Percentiles rank a stretch among this genome's conserved stretches.
phyloP scores from a whole-genome alignment of 495 filamentous ascomycete genomes.

The Podospora didyma region DNA sequence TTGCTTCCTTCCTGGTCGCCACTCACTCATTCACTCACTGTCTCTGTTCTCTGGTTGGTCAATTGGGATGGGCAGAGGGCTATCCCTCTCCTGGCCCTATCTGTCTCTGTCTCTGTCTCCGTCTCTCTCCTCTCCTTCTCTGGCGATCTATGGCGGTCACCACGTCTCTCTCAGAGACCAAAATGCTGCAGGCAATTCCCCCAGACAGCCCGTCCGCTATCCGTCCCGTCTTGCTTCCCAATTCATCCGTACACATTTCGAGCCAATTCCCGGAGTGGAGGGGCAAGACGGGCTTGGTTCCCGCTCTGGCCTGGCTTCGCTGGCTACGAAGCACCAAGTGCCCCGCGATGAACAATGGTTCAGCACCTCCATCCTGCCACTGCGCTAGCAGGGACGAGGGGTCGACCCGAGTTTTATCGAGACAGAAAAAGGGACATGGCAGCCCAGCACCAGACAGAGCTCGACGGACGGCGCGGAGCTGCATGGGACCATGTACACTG shows the following conservation, averaged over 20 bases:
- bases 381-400: neutral
- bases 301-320: neutral
- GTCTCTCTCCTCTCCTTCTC: neutral
- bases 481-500: neutral
- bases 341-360: neutral
- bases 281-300: neutral
- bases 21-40: neutral
- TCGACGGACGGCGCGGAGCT: neutral
- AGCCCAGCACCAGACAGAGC: neutral
- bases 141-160: no score
- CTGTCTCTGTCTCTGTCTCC: neutral
- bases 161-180: neutral
- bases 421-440: neutral
- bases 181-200: neutral
- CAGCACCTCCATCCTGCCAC: neutral
- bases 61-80: neutral
- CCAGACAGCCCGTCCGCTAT: slow-evolving; percentile 7
- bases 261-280: slow-evolving; percentile 2
- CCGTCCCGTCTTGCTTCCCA: slow-evolving; percentile 10
- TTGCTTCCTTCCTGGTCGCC: neutral
- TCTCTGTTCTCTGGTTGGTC: neutral
- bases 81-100: neutral
- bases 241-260: slow-evolving; percentile 14
- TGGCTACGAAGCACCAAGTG: neutral
- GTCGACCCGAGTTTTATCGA: neutral